Evolutionary conservation across 495 filamentous ascomycete species (phyloP).

Genomic region (Xylaria acuta): DNA sequence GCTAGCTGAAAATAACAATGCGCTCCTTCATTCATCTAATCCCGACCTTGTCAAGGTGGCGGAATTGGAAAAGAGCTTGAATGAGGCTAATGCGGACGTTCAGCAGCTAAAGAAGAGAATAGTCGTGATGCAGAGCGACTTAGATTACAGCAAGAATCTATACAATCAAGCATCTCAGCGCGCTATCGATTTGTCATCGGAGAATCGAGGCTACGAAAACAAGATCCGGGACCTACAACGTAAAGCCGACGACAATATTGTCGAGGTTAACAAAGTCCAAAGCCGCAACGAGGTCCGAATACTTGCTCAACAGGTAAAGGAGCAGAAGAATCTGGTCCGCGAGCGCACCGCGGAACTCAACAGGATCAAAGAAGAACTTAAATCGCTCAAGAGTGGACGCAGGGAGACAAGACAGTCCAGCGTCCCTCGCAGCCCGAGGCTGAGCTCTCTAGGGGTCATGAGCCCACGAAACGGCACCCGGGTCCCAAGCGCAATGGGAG

Average conservation of each 20-base stretch:
- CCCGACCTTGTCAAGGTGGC: conserved; percentile 58
- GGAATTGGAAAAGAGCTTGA: conserved; percentile 46
- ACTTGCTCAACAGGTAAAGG: conserved; percentile 46
- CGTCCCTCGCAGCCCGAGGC: conserved; percentile 55
- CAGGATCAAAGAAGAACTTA: conserved; percentile 44
- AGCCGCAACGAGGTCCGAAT: conserved; percentile 43
- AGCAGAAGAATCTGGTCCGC: conserved; percentile 61
- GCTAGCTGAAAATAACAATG: conserved; percentile 54
- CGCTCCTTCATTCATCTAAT: conserved; percentile 54
- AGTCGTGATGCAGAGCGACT: conserved; percentile 46
- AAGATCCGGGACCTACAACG: conserved; percentile 56
- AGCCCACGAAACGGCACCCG: conserved; percentile 46
- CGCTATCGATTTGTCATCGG: conserved; percentile 55
- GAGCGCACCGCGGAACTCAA: conserved; percentile 67
- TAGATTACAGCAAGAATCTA: conserved; percentile 65
- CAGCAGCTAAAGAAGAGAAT: conserved; percentile 56
- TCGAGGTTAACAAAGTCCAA: conserved; percentile 60
- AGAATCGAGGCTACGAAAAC: conserved; percentile 56
- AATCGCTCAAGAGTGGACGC: conserved; percentile 54
- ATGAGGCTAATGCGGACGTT: conserved; percentile 37
- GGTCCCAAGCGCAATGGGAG: conserved; percentile 32
- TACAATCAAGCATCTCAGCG: conserved; percentile 69
- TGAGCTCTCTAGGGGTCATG: conserved; percentile 43
- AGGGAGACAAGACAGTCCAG: conserved; percentile 57
- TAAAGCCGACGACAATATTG: conserved; percentile 58